Base-by-base conservation (phyloP, 208 protist genomes). In the Polymyxa betae region DNA sequence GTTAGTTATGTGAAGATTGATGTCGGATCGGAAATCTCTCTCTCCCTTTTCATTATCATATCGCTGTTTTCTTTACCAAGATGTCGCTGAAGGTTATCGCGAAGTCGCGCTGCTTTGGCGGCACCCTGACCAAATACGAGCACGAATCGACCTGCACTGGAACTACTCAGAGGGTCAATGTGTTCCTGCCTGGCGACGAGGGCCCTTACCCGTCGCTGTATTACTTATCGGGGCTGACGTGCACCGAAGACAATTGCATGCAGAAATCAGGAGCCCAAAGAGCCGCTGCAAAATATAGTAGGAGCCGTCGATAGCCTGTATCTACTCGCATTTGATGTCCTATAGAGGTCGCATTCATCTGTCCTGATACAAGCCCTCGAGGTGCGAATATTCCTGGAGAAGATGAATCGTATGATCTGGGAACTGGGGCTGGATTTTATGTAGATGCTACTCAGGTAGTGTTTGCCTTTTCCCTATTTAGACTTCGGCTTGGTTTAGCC, bases 211-310 rank as follows among this genome's bases (percentile, higher is more conserved):
- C n/a, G 90, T 0, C 16, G 77, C 77, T 91, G n/a, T 64, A 72
- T 24, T 91, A 44, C 77, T 32, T 89, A 45, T 5, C 88, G 5
- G 88, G 88, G 12, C 88, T 89, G 35, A 94, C 93, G 0, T 93
- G 93, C 88, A 92, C 66, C 1, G 92, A 92, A 52, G 77, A 93
- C n/a, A 94, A 91, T 88, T 93, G 92, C 35, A 91, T 93, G 60
- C 54, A 35, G 29, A 94, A 94, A 89, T 89, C 90, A 12, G 89
- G 88, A 38, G 91, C 91, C 0, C 88, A 89, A 45, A 0, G 45
- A 20, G 29, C 24, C 5, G 90, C 90, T 29, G 77, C 89, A 43
- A 24, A 93, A 72, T 29, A 82, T 35, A 91, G 72, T 82, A 66
- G 54, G 72, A 35, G 5, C 35, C 5, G 5, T 45, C n/a, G 16